These are phyloP conservation scores for Fonsecaea multimorphosa DNA, from an alignment of 2,329 filamentous ascomycete species.

Conservation along the genomic window DNA sequence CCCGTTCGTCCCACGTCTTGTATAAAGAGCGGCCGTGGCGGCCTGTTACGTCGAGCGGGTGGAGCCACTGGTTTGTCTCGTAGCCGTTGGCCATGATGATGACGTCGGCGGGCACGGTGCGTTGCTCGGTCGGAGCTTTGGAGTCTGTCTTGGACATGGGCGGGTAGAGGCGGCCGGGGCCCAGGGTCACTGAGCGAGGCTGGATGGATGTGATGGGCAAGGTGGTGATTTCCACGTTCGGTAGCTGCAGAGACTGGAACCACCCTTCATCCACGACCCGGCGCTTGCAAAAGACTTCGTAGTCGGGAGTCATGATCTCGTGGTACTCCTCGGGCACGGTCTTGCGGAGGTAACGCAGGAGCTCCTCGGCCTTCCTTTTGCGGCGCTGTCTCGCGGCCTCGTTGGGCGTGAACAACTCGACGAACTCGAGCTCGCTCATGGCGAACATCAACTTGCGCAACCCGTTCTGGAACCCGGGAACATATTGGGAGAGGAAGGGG, in stretches of 20 bases:
- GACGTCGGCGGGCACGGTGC: constrained; percentile 62
- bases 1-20: constrained; percentile 63
- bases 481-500: constrained; percentile 51
- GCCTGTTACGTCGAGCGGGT: constrained; percentile 61
- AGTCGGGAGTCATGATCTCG: constrained; percentile 67
- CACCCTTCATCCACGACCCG: constrained; percentile 66
- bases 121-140: constrained; percentile 43
- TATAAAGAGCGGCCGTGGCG: constrained; percentile 57
- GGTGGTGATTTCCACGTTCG: constrained; percentile 62
- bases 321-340: constrained; percentile 65
- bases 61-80: constrained; percentile 61
- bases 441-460: constrained; percentile 55
- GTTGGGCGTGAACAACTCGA: constrained; percentile 55
- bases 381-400: constrained; percentile 50
- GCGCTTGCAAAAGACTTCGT: constrained; percentile 68
- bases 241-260: constrained; percentile 58
- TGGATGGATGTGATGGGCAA: constrained; percentile 58
- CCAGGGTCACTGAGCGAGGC: constrained; percentile 57
- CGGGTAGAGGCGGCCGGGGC: constrained; percentile 58
- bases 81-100: constrained; percentile 69
- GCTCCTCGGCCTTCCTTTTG: constrained; percentile 50
- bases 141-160: constrained; percentile 37
- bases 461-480: constrained; percentile 59
- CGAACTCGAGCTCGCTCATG: constrained; percentile 45
- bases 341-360: constrained; percentile 55